Base-by-base conservation (phyloP, 208 protist species). In the Zelonia costaricensis region DNA sequence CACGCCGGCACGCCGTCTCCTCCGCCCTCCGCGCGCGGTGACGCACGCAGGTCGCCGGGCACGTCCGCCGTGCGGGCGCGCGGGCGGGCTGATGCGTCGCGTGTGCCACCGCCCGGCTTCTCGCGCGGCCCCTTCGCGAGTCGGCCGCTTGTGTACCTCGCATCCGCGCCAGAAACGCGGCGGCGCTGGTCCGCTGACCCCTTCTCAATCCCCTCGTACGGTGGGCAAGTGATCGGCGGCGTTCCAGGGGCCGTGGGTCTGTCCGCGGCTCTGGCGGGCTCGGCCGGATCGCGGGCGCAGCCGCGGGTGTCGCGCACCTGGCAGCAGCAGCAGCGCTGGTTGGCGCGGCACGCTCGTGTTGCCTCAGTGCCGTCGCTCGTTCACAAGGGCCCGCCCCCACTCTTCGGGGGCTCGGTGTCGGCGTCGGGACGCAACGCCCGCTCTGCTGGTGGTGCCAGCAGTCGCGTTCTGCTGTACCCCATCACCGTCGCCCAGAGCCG, bases 241-340 rank as follows among this genome's bases (percentile, higher is more conserved):
- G n/a, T n/a, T n/a, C n/a, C n/a, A n/a, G n/a, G n/a, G n/a, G n/a
- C n/a, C n/a, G n/a, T n/a, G n/a, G n/a, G n/a, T n/a, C n/a, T n/a
- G n/a, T n/a, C n/a, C n/a, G n/a, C n/a, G n/a, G n/a, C n/a, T n/a
- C n/a, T n/a, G n/a, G n/a, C n/a, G n/a, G n/a, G n/a, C n/a, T 27
- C 22, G 35, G 10, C 20, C 20, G 28, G 10, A 20, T 15, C 15
- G 18, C 42, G 1, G 25, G 12, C 23, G n/a, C 55, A 25, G 33
- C 39, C 4, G 31, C 44, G 33, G 43, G 22, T 46, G 2, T 36
- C 25, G 7, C 66, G 66, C 31, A 60, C 58, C 9, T 73, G 66
- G 66, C 58, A 61, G 43, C 57, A 73, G 58, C 66, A 73, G 66
- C 39, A 33, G 10, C 65, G 44, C 13, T 45, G 47, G 31, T 18